A percentile compares a stretch with the other conserved stretches of the same genome.
Conservation (phyloP, 192 early-diverging fungal species). For the Coemansia sp. region DNA sequence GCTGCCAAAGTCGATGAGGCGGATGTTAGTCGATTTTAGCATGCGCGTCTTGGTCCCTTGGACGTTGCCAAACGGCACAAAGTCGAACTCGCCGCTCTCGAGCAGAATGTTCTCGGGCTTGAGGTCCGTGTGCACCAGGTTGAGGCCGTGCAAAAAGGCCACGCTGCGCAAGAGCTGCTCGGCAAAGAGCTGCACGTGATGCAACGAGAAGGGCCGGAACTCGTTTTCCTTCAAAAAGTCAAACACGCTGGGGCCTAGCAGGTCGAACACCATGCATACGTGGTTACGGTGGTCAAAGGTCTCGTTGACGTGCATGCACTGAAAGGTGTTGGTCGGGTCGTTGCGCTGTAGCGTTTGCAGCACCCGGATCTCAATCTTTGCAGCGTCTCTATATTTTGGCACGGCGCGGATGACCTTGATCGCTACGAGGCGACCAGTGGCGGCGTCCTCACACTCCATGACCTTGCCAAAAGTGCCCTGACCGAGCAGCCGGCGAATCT, state of each 20-base stretch:
- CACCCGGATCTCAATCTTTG: constrained; percentile 87
- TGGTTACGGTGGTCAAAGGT: constrained; percentile 91
- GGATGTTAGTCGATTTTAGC: constrained; percentile 74
- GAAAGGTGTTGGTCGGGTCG: constrained; percentile 81
- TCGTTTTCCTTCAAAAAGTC: constrained; percentile 95
- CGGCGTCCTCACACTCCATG: constrained; percentile 81
- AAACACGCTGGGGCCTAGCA: constrained; percentile 85
- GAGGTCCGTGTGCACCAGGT: constrained; percentile 94
- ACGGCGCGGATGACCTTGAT: constrained; percentile 95
- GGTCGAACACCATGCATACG: constrained; percentile 98
- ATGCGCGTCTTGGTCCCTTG: constrained; percentile 62
- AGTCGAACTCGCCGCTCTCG: constrained; percentile 63
- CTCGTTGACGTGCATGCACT: constrained; percentile 87
- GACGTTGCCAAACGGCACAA: constrained; percentile 61
- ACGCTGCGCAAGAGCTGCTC: constrained; percentile 85
- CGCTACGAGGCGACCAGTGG: constrained; percentile 64
- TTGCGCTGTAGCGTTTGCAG: constrained; percentile 75
- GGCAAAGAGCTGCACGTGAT: constrained; percentile 86
- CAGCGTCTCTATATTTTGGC: constrained; percentile 94
- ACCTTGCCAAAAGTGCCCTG: constrained; percentile 99
- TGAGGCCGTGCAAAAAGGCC: constrained; percentile 86
- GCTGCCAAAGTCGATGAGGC: constrained; percentile 96
- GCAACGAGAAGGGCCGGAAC: constrained; percentile 85
- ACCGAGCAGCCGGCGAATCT: constrained; percentile 84
- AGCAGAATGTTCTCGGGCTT: constrained; percentile 96